These are phyloP conservation scores for Atractiella rhizophila DNA, from an alignment of 768 basidiomycete species.

Conservation along the genomic window DNA sequence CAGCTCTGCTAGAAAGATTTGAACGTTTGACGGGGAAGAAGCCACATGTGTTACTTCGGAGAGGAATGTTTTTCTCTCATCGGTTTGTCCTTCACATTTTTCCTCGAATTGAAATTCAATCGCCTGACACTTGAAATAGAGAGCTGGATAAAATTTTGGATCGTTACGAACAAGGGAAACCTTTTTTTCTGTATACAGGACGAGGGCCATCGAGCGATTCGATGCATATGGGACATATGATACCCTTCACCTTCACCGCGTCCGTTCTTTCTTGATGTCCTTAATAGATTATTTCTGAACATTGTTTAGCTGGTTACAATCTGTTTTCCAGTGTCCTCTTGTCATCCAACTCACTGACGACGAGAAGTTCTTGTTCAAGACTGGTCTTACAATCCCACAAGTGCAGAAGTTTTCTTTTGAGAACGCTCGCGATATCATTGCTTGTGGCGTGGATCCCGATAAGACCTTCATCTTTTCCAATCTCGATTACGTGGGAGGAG, in stretches of 20 bases:
- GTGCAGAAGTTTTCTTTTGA: constrained; percentile 51
- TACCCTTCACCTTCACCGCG: constrained; percentile 95
- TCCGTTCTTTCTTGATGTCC: constrained; percentile 22
- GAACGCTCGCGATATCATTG: constrained; percentile 91
- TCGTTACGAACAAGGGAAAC: constrained; percentile 85
- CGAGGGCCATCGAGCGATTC: constrained; percentile 88
- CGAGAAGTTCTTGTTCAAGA: constrained; percentile 96
- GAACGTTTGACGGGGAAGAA: constrained; percentile 66
- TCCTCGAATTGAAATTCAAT: background rate
- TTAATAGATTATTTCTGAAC: background rate
- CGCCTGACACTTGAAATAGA: constrained; percentile 24
- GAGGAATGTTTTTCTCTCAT: constrained; percentile 95
- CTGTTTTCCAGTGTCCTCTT: constrained; percentile 76
- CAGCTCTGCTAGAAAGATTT: constrained; percentile 56
- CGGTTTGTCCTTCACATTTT: constrained; percentile 30
- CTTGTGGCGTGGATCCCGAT: constrained; percentile 69
- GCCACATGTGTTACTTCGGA: constrained; percentile 64
- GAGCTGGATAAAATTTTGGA: constrained; percentile 84
- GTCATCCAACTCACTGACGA: constrained; percentile 98
- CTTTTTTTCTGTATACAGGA: constrained; percentile 93
- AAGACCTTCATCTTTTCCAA: constrained; percentile 96
- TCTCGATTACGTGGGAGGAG: constrained; percentile 58
- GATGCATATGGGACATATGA: constrained; percentile 93
- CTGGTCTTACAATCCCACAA: constrained; percentile 71
- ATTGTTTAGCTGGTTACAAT: constrained; percentile 62